Base-by-base conservation (phyloP, 2,329 filamentous ascomycete species). In the Phialophora tarda region DNA sequence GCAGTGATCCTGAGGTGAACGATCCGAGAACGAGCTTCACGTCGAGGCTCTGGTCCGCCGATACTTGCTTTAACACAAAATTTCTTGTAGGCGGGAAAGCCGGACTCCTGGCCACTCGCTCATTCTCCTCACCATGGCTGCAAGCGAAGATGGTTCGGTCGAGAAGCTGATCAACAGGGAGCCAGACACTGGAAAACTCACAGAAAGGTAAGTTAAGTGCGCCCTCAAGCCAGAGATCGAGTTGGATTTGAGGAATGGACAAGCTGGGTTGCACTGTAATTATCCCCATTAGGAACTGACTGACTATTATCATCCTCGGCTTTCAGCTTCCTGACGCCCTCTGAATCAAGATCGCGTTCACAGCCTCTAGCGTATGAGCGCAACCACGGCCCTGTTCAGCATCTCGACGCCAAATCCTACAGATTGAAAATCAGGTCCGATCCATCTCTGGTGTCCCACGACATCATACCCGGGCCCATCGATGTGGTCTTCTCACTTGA, bases 311-410 rank as follows among this genome's bases (percentile, higher is more conserved):
- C 3, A 23, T 57, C 50, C 26, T 21, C 28, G 21, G 10, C 48
- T 26, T 7, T 26, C 38, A 59, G 56, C 38, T 59, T 59, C 56
- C 56, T 59, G 1, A 59, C 56, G n/a, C 56, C 56, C 2, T 44
- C 55, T 8, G 23, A 58, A 58, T 58, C 55, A 10, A 28, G 24
- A 23, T 24, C 55, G 8, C 17, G 28, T 26, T n/a, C 56, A 30
- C 32, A 59, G 7, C 47, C 28, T 11, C 7, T 63, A 8, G 57
- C 63, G 4, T 88, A 87, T 72, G 84, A 88, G 71, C 81, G 86
- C 41, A 87, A 87, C 63, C 85, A 86, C 72, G 83, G 82, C 5
- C 79, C 82, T 3, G 83, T 86, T 23, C 84, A 83, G 0, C 77
- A 83, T 64, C 63, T 64, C 47, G 23, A 63, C 32, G 63, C 53